These are phyloP conservation scores for Botrytis byssoidea DNA, from an alignment of 2,329 filamentous ascomycete genomes.

Conservation along the genomic window DNA sequence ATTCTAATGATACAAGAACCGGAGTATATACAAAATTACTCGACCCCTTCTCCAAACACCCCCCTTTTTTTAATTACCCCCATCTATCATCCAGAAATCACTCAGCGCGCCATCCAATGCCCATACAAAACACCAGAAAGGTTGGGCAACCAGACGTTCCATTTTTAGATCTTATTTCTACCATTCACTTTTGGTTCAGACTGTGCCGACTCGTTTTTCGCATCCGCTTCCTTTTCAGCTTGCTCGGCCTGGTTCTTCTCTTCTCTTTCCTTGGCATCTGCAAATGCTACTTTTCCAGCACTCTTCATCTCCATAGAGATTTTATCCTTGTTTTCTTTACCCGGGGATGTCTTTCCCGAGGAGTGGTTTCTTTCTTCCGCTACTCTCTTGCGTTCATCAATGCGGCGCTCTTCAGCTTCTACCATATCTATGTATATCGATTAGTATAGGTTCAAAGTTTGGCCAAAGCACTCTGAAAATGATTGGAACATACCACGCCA, in stretches of 20 bases:
- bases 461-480: background rate
- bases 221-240: slow-evolving; percentile 22
- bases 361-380: slow-evolving; percentile 38
- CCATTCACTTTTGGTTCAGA: background rate
- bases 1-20: background rate
- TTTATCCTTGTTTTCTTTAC: slow-evolving; percentile 48
- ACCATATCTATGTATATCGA: slow-evolving; percentile 67
- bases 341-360: slow-evolving; percentile 48
- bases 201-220: slow-evolving; percentile 10
- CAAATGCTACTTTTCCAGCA: slow-evolving; percentile 27
- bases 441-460: slow-evolving; percentile 23
- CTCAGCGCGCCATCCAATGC: background rate
- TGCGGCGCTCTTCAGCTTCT: slow-evolving; percentile 68
- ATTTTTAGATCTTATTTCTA: background rate
- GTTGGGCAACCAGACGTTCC: background rate
- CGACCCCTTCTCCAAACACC: background rate
- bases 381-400: slow-evolving; percentile 55
- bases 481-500: slow-evolving; percentile 71
- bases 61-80: background rate
- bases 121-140: background rate
- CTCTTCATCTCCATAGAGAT: slow-evolving; percentile 41
- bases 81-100: background rate
- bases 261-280: slow-evolving; percentile 23
- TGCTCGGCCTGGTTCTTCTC: slow-evolving; percentile 23
- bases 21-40: background rate